Evolutionary conservation across 2,329 filamentous ascomycete species (phyloP).

Genomic region (Monosporascus cannonballus): DNA sequence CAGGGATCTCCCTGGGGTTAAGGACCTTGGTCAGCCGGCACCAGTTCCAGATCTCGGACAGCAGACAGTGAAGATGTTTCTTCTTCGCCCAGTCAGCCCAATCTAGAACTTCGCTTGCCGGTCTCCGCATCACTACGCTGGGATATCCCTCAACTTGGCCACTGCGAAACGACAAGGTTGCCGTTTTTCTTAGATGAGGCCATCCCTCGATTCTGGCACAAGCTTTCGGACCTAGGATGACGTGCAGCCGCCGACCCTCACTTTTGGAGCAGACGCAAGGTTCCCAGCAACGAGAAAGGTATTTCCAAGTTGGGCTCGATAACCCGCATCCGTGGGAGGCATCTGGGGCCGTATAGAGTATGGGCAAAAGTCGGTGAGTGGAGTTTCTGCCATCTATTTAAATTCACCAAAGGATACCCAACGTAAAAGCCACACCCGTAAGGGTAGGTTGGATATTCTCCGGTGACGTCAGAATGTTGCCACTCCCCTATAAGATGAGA

Average conservation of each 20-base stretch:
- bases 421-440: not conserved
- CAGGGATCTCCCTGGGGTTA: slow-evolving; percentile 11
- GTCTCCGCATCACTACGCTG: slow-evolving; percentile 2
- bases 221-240: not conserved
- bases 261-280: not conserved
- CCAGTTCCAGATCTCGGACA: slow-evolving; percentile 11
- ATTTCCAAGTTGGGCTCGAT: not conserved
- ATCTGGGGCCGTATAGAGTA: not conserved
- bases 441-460: not conserved
- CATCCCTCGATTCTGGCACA: not conserved
- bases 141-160: not conserved
- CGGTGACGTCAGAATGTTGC: not conserved
- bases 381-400: not conserved
- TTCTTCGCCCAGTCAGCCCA: slow-evolving; percentile 5
- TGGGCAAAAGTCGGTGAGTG: slow-evolving; percentile 23
- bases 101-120: slow-evolving; percentile 10
- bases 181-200: not conserved
- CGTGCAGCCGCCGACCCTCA: not conserved
- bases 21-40: slow-evolving; percentile 5
- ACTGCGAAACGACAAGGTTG: not conserved
- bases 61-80: slow-evolving; percentile 5
- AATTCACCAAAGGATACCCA: not conserved
- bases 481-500: not conserved
- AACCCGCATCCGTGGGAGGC: not conserved
- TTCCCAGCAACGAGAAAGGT: not conserved